Evolutionary conservation across 75 land plant species (phyloP), one percentile per base, ranked within the genome.

Genomic region (Pinus albicaulis): DNA sequence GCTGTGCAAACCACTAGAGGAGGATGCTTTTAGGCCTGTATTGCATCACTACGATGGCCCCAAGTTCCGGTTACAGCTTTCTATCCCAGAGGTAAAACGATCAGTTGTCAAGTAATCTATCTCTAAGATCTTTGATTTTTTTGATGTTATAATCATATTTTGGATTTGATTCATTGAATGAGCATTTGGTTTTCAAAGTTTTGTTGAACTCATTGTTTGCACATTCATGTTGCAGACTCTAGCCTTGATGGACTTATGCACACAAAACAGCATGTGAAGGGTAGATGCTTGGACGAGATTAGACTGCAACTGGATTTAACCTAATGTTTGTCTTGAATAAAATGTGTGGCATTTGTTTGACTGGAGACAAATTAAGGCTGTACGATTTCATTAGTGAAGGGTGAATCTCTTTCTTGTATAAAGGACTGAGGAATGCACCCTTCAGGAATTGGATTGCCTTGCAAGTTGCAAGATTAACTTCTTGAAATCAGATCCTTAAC

Each of bases 21-120:
- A 94, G 80, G 98, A 94, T 73, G 76, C 95, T 1, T 94, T 92
- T 84, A 81, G 98, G 81, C 98, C 98, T 28, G 87, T 94, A 56
- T 88, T 94, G 17, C 92, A 92, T 70, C 97, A 94, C 76, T 94
- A 94, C 57, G 97, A 94, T 72, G 97, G 97, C 34, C 97, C 97
- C 44, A 94, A 94, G 82, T 94, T 94, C 80, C 89, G 98, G 31
- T 86, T 94, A 2, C 95, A 94, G 10, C 23, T 59, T 59, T 59
- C 61, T 20, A 20, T 59, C 8, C 61, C 61, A 59, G 61, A 59
- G 61, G 61, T 96, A 90, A 85, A 38, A 36, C 13, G n/a, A 36
- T 13, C 4, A 34, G 41, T 31, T 16, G 16, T 66, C 16, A 64
- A 23, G 60, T 24, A 6, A 75, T 31, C 14, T 34, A 17, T 58